These are phyloP conservation scores for Stachybotrys chlorohalonatus DNA, from an alignment of 2,329 filamentous ascomycete genomes.

Conservation along the genomic window DNA sequence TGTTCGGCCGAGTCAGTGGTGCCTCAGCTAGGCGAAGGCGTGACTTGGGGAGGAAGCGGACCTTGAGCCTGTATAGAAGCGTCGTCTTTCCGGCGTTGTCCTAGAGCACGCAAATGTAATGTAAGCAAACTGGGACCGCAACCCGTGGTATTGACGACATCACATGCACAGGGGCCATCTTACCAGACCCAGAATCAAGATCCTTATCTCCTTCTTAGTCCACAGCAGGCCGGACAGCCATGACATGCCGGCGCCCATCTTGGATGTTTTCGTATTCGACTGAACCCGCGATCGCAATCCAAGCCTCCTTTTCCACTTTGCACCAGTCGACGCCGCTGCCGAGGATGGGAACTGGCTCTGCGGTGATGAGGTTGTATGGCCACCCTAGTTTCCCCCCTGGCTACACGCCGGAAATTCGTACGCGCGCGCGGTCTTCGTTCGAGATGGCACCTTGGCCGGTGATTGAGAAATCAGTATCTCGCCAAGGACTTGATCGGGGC, in stretches of 20 bases:
- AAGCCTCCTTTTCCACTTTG: too few species aligned
- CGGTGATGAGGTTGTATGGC: too few species aligned
- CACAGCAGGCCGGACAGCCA: slow-evolving; percentile 68
- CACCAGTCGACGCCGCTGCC: too few species aligned
- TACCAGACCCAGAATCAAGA: slow-evolving; percentile 90
- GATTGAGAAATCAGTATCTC: too few species aligned
- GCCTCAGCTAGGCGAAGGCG: not conserved
- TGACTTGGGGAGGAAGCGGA: slow-evolving; percentile 22
- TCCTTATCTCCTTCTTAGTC: slow-evolving; percentile 96
- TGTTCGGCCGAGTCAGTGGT: slow-evolving; percentile 28
- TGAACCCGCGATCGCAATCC: too few species aligned
- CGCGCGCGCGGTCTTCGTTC: too few species aligned
- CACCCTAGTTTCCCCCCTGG: too few species aligned
- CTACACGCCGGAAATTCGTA: too few species aligned
- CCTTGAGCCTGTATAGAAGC: slow-evolving; percentile 90
- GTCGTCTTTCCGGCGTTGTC: slow-evolving; percentile 99
- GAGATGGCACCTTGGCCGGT: too few species aligned
- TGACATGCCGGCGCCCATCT: slow-evolving; percentile 57
- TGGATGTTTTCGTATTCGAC: slow-evolving; percentile 14
- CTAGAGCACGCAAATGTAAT: slow-evolving; percentile 33
- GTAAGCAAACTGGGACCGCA: slow-evolving; percentile 7
- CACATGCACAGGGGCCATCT: slow-evolving; percentile 14
- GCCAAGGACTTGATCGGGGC: too few species aligned
- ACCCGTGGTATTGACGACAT: slow-evolving; percentile 1
- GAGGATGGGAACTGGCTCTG: too few species aligned